A percentile compares a stretch with the other conserved stretches of the same genome.
These are phyloP conservation scores for Stramenopiles sp. DNA, from an alignment of 352 stramenopile species.

Conservation along the genomic window DNA sequence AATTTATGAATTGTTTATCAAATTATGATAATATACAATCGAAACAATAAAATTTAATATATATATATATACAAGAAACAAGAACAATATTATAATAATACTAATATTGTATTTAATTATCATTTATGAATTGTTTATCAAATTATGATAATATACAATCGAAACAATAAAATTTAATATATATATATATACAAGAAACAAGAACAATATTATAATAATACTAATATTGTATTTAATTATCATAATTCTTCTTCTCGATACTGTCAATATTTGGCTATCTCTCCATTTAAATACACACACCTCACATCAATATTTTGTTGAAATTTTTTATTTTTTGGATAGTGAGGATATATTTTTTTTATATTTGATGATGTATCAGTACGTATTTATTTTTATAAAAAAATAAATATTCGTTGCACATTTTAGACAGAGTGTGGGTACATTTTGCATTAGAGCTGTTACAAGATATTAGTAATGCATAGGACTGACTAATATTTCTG, in stretches of 20 bases:
- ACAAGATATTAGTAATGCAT: too few species aligned
- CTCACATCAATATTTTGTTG: constrained; percentile 6
- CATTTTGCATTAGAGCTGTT: too few species aligned
- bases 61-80: not conserved
- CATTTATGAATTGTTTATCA: too few species aligned
- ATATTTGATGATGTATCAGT: constrained; percentile 11
- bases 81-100: not conserved
- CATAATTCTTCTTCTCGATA: too few species aligned
- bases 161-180: not conserved
- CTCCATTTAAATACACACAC: too few species aligned
- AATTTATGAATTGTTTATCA: constrained; percentile 30
- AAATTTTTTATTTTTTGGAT: constrained; percentile 2
- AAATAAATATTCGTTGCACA: too few species aligned
- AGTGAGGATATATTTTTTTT: constrained; percentile 9
- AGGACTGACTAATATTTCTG: too few species aligned
- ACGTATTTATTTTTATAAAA: too few species aligned
- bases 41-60: not conserved
- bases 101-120: too few species aligned
- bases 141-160: not conserved
- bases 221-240: too few species aligned
- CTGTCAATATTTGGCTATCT: too few species aligned
- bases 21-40: constrained; percentile 23
- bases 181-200: not conserved
- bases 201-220: not conserved
- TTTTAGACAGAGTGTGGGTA: too few species aligned